These are phyloP conservation scores for Saccharomycopsis crataegensis DNA, from an alignment of 1,139 yeast species.

Conservation along the genomic window DNA sequence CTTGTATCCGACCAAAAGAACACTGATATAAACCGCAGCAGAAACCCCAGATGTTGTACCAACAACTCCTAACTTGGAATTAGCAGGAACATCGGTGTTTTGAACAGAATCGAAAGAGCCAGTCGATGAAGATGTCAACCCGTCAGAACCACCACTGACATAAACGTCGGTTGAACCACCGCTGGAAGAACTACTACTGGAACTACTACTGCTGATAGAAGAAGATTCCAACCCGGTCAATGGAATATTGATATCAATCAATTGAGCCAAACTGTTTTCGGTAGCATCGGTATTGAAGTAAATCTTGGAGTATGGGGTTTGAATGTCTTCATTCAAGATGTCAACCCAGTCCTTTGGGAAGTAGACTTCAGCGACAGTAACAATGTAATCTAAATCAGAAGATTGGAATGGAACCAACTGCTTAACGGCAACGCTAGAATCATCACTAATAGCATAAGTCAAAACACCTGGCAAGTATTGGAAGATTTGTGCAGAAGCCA, in stretches of 20 bases:
- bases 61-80: conserved; percentile 9
- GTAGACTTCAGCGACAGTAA: conserved; percentile 71
- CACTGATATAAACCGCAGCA: conserved; percentile 36
- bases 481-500: conserved; percentile 70
- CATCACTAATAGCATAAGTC: conserved; percentile 41
- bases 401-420: conserved; percentile 62
- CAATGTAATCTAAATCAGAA: conserved; percentile 40
- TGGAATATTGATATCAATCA: conserved; percentile 61
- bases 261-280: conserved; percentile 40
- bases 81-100: conserved; percentile 4
- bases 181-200: not conserved
- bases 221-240: conserved; percentile 24
- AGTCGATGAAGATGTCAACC: conserved; percentile 5
- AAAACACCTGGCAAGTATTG: conserved; percentile 57
- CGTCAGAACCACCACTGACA: not conserved
- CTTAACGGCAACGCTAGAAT: conserved; percentile 41
- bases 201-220: no score
- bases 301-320: conserved; percentile 38
- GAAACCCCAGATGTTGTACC: conserved; percentile 16
- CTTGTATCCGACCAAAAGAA: conserved; percentile 37
- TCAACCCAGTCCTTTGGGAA: conserved; percentile 46
- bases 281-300: conserved; percentile 46
- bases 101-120: conserved; percentile 18
- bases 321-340: conserved; percentile 38
- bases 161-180: conserved; percentile 9